These are phyloP conservation scores for Trichomonas vaginalis DNA, from an alignment of 208 protist species.

Conservation along the genomic window DNA sequence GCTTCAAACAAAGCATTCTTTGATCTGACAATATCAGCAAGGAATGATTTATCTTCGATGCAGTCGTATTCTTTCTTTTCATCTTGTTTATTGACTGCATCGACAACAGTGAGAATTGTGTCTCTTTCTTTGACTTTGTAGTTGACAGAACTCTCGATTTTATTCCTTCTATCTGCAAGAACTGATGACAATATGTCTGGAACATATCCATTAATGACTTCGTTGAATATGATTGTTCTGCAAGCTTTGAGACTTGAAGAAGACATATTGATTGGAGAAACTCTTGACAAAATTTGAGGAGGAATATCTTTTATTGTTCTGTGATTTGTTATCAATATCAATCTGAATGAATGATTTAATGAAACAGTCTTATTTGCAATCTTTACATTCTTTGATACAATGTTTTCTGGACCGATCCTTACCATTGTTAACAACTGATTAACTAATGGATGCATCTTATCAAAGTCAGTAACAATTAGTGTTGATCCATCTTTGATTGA, in stretches of 20 bases:
- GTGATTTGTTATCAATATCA: not conserved
- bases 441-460: not conserved
- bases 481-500: not conserved
- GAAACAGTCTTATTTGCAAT: not conserved
- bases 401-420: not conserved
- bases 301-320: not conserved
- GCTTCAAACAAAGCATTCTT: not conserved
- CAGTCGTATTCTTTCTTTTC: not conserved
- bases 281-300: not conserved
- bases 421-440: not conserved
- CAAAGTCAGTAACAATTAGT: not conserved
- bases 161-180: not conserved
- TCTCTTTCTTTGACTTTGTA: not conserved
- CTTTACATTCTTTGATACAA: not conserved
- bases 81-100: not conserved
- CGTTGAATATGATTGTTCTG: not conserved
- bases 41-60: not conserved
- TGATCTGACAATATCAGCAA: not conserved
- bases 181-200: not conserved
- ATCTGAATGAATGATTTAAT: not conserved
- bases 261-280: not conserved
- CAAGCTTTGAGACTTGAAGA: not conserved
- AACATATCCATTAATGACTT: not conserved
- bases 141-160: not conserved
- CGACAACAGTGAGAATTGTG: not conserved